Conservation (phyloP, 345 rosid genomes). For the Citrus mangshanensis region DNA sequence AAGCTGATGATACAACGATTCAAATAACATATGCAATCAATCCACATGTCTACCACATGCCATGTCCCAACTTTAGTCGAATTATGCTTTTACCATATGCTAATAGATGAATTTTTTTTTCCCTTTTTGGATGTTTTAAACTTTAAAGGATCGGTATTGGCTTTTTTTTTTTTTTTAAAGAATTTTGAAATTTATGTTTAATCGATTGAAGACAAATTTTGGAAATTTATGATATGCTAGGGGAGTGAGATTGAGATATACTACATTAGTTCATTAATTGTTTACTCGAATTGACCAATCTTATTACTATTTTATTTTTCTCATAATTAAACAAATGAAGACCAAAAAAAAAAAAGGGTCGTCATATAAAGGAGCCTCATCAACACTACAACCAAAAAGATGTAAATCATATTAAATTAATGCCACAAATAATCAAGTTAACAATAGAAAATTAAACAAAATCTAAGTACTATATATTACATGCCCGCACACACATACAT, state of each 20-base stretch:
- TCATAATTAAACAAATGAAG: too few relatives aligned
- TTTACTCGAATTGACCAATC: background rate
- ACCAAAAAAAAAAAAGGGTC: background rate
- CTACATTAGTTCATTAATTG: background rate
- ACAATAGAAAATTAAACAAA: background rate
- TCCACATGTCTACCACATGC: constrained; percentile 7
- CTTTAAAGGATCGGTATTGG: too few relatives aligned
- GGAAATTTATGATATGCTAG: too few relatives aligned
- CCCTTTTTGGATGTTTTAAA: background rate
- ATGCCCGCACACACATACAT: too few relatives aligned
- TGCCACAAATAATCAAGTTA: background rate
- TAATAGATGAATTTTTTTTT: background rate
- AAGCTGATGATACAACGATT: background rate
- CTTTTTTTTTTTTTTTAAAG: background rate
- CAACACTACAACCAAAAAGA: background rate
- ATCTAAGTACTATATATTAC: background rate
- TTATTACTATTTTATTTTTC: too few relatives aligned
- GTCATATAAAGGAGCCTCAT: background rate
- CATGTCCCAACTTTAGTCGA: constrained; percentile 3
- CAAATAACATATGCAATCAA: background rate
- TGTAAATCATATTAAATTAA: background rate
- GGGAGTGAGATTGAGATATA: background rate
- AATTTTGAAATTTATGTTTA: background rate
- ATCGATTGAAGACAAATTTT: background rate
- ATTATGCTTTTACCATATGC: background rate